Conservation (phyloP, 2,329 filamentous ascomycete species). For the Hysterium pulicare region DNA sequence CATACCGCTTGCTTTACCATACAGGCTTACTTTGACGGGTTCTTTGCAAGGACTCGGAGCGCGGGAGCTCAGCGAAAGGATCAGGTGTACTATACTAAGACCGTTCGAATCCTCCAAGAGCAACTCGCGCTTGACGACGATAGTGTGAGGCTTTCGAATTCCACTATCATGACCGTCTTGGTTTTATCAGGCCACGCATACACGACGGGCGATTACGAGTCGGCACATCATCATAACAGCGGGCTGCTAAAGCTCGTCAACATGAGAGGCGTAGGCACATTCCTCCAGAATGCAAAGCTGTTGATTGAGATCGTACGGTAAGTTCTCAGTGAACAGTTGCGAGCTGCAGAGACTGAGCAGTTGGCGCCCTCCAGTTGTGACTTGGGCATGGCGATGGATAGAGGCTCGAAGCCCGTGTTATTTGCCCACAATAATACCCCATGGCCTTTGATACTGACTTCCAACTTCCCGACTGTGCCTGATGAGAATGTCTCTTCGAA, state of each 20-base stretch:
- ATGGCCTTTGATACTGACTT: too few relatives aligned
- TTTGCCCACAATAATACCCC: too few relatives aligned
- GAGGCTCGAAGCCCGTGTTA: too few relatives aligned
- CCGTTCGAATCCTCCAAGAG: constrained; percentile 1
- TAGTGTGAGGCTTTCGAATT: background rate
- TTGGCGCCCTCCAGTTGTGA: too few relatives aligned
- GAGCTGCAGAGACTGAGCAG: too few relatives aligned
- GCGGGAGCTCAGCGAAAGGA: background rate
- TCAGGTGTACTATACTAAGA: background rate
- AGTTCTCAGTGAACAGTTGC: too few relatives aligned
- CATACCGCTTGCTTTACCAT: background rate
- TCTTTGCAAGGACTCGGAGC: background rate
- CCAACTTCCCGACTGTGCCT: too few relatives aligned
- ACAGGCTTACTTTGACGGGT: background rate
- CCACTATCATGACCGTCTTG: background rate
- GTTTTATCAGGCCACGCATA: constrained; percentile 24
- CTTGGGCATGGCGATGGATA: too few relatives aligned
- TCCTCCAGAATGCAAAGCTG: constrained; percentile 33
- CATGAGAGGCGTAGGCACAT: constrained; percentile 32
- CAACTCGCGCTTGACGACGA: background rate
- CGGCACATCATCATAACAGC: constrained; percentile 33
- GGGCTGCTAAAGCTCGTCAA: constrained; percentile 39
- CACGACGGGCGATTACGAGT: constrained; percentile 28
- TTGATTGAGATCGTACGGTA: constrained; percentile 35
- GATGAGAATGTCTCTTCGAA: too few relatives aligned